A percentile compares a stretch with the other conserved stretches of the same genome.
These are phyloP conservation scores for Globisporangium cylindrosporum DNA, from an alignment of 352 stramenopile species.

Conservation along the genomic window DNA sequence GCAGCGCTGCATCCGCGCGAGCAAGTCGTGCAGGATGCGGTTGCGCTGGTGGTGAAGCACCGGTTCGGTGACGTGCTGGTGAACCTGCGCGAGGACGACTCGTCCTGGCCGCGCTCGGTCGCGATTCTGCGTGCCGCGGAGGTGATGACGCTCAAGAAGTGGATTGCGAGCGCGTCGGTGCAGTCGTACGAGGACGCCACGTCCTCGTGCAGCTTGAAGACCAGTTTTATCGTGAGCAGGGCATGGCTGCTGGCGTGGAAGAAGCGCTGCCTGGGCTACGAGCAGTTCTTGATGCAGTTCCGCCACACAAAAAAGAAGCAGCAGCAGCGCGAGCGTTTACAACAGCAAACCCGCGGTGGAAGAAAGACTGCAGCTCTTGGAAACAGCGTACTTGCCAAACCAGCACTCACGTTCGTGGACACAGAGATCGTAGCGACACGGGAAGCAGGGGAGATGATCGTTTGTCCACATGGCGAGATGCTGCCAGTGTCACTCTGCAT, in stretches of 20 bases:
- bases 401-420: constrained; percentile 21
- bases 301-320: constrained; percentile 65
- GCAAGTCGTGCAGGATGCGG: constrained; percentile 40
- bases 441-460: constrained; percentile 53
- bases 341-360: constrained; percentile 24
- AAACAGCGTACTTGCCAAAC: background rate
- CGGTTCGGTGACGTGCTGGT: constrained; percentile 48
- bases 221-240: constrained; percentile 62
- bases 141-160: constrained; percentile 57
- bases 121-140: constrained; percentile 59
- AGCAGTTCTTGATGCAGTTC: constrained; percentile 78
- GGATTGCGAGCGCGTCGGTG: constrained; percentile 35
- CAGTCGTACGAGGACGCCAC: constrained; percentile 40
- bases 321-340: constrained; percentile 33
- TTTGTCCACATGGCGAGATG: constrained; percentile 61
- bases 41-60: constrained; percentile 57
- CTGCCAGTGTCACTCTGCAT: constrained; percentile 59
- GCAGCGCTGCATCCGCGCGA: constrained; percentile 33
- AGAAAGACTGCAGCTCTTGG: constrained; percentile 12
- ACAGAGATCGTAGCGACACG: constrained; percentile 22
- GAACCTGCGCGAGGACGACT: constrained; percentile 50
- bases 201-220: constrained; percentile 23
- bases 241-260: constrained; percentile 74
- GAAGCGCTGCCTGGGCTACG: constrained; percentile 63
- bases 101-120: constrained; percentile 58